These are phyloP conservation scores for Tulasnella sp. DNA, from an alignment of 768 basidiomycete species.

Conservation along the genomic window DNA sequence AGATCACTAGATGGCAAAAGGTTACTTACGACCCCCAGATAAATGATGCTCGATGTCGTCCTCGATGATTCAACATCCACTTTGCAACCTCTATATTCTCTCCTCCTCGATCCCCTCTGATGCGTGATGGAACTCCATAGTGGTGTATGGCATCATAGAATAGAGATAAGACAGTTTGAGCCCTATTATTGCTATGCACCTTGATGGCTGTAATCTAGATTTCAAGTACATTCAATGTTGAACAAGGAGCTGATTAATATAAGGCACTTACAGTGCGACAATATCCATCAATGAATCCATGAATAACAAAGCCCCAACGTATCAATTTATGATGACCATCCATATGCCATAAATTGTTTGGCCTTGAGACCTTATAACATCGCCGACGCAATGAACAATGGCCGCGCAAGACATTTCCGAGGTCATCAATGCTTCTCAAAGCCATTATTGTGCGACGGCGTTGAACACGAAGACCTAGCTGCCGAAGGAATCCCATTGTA, in stretches of 20 bases:
- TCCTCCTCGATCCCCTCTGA: conserved; percentile 14
- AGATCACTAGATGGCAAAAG: too few species aligned
- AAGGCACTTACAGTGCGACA: conserved; percentile 24
- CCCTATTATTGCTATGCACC: conserved; percentile 23
- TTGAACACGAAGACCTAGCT: too few species aligned
- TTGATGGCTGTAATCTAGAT: conserved; percentile 20
- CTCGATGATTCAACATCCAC: conserved; percentile 27
- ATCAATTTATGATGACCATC: conserved; percentile 30
- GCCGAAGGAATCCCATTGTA: background rate
- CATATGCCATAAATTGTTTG: conserved; percentile 24
- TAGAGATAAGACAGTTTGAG: conserved; percentile 21
- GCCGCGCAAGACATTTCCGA: too few species aligned
- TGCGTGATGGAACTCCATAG: conserved; percentile 24
- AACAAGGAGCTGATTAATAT: too few species aligned
- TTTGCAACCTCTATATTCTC: conserved; percentile 28
- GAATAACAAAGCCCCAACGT: conserved; percentile 28
- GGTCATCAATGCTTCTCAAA: too few species aligned
- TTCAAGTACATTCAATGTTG: conserved; percentile 8
- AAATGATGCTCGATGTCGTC: conserved; percentile 24
- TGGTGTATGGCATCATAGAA: conserved; percentile 18
- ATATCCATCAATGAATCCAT: conserved; percentile 31
- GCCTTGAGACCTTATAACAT: background rate
- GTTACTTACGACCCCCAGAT: conserved; percentile 22
- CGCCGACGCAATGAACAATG: too few species aligned
- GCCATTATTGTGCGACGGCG: too few species aligned